phyloP scores from a whole-genome alignment of 2,329 filamentous ascomycete genomes.

The Cyclaneusma minus region DNA sequence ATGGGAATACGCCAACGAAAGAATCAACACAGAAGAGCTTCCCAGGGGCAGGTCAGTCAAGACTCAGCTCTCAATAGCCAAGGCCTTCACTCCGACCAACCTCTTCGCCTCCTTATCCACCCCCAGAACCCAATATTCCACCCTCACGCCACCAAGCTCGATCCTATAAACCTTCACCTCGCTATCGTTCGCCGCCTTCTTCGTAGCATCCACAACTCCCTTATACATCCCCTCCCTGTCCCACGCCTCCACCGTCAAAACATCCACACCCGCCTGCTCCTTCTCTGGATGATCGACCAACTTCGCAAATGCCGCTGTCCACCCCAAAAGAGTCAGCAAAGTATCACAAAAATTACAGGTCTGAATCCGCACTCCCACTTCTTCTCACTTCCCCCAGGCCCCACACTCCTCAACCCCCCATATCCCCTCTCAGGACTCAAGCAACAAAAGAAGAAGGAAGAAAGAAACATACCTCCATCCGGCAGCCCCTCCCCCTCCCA shows the following conservation, averaged over 20 bases:
- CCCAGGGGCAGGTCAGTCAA: constrained; percentile 1
- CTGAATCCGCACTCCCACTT: too few relatives aligned
- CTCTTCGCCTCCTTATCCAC: constrained; percentile 41
- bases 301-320: constrained; percentile 53
- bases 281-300: constrained; percentile 45
- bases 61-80: constrained; percentile 54
- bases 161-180: constrained; percentile 66
- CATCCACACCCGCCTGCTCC: constrained; percentile 41
- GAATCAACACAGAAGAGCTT: too few relatives aligned
- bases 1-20: too few relatives aligned
- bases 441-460: constrained; percentile 6
- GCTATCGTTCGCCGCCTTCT: constrained; percentile 40
- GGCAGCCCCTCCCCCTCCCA: constrained; percentile 41
- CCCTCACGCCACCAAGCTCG: constrained; percentile 41
- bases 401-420: background rate
- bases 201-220: constrained; percentile 52
- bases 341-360: background rate
- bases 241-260: constrained; percentile 55
- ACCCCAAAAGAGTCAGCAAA: constrained; percentile 1
- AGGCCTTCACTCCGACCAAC: constrained; percentile 64
- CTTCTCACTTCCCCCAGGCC: background rate
- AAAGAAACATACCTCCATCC: constrained; percentile 37
- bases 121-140: constrained; percentile 69
- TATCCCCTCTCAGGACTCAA: constrained; percentile 1
- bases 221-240: constrained; percentile 57